These are phyloP conservation scores for Drechslerella stenobrocha DNA, from an alignment of 2,329 filamentous ascomycete genomes.

Conservation along the genomic window DNA sequence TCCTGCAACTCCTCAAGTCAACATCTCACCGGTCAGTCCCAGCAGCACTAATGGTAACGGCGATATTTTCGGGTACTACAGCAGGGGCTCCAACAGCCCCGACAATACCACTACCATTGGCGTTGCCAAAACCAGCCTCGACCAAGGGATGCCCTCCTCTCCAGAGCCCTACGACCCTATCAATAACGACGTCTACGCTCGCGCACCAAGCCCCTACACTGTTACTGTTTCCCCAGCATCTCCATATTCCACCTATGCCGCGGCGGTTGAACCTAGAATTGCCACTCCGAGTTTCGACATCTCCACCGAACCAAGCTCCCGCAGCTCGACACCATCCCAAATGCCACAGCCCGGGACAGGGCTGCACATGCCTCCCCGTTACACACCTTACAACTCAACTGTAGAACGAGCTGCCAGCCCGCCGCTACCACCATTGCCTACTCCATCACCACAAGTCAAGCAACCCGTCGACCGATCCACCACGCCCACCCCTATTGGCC, in stretches of 20 bases:
- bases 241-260: slow-evolving; percentile 25
- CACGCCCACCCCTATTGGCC: slow-evolving; percentile 29
- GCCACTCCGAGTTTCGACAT: slow-evolving; percentile 29
- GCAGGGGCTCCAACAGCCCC: slow-evolving; percentile 13
- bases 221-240: slow-evolving; percentile 22
- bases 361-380: slow-evolving; percentile 44
- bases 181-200: slow-evolving; percentile 27
- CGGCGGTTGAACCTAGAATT: slow-evolving; percentile 31
- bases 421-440: slow-evolving; percentile 1
- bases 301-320: slow-evolving; percentile 41
- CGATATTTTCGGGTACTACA: slow-evolving; percentile 44
- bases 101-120: slow-evolving; percentile 23
- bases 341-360: slow-evolving; percentile 19
- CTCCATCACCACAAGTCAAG: slow-evolving; percentile 16
- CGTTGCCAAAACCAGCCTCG: slow-evolving; percentile 36
- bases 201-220: slow-evolving; percentile 29
- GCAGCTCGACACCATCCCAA: slow-evolving; percentile 38
- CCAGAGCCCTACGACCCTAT: slow-evolving; percentile 37
- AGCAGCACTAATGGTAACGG: slow-evolving; percentile 19
- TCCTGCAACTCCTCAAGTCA: slow-evolving; percentile 47
- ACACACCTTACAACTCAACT: slow-evolving; percentile 34
- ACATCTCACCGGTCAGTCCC: slow-evolving; percentile 40
- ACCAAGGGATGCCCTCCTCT: slow-evolving; percentile 22
- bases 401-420: neutral
- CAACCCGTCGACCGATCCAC: slow-evolving; percentile 35